Evolutionary conservation across 352 stramenopile genomes (phyloP), one percentile per base, ranked within the genome.

Genomic region (Paralagenidium karlingii): DNA sequence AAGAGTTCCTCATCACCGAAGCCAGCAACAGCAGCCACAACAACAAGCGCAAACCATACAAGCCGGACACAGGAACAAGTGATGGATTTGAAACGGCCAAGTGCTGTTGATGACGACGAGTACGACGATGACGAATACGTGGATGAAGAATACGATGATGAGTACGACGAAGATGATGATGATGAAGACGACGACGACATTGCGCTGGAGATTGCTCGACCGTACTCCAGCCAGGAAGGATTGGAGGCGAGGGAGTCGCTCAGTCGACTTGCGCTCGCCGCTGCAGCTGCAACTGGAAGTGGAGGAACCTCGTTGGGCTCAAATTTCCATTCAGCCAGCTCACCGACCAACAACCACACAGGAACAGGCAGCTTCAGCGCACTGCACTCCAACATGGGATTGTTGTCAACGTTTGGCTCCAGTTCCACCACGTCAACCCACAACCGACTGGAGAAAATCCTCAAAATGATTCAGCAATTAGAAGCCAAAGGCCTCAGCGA

Each of bases 171-270:
- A n/a, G n/a, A n/a, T n/a, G n/a, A n/a, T n/a, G n/a, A n/a, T n/a
- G n/a, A n/a, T n/a, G n/a, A 70, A 1, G 71, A 83, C 18, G 67
- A 83, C n/a, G 70, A 84, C 16, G 63, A 74, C 24, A 85, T 88
- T 48, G 68, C 68, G 7, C 69, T 75, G 28, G 74, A 88, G 28
- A 57, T 89, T 43, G 70, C 71, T n/a, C 52, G 59, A 22, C 74
- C 74, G 4, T 69, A 32, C 28, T 32, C 28, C 11, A 13, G 28
- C 15, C 28, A 15, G 28, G 11, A 13, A 11, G 28, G 28, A 32
- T 32, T 32, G 11, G 28, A 13, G 11, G 11, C 11, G 15, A 15
- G 15, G 11, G 28, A 32, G 28, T 15, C 28, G 11, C 28, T 15
- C 11, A 32, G 15, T 32, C 28, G 28, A 32, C 15, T 15, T 11